Base-by-base conservation (phyloP, 2,329 filamentous ascomycete genomes). In the Xylaria sp. region DNA sequence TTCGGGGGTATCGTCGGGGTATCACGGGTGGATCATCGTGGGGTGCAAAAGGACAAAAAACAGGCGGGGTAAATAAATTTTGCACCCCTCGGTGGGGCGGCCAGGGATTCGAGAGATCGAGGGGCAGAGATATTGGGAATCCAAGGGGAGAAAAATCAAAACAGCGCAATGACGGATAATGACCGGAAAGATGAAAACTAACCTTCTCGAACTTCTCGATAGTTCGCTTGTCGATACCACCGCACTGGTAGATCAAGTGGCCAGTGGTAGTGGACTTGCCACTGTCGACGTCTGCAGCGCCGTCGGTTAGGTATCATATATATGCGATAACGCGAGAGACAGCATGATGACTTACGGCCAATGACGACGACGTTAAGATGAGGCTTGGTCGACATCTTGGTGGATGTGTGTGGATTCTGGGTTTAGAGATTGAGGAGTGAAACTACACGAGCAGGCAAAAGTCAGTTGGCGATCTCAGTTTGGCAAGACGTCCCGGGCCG, bases 191-290 rank as follows among this genome's bases (percentile, higher is more conserved):
- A 36, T 8, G 73, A 63, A 62, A 69, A 83, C 90, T 83, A 86
- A 97, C 94, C 93, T 99, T 99, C 94, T 99, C 96, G 91, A 99
- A 99, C 93, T 99, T 99, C 92, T 99, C 96, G 84, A 99, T 99
- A 86, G 95, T 98, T 94, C 96, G 95, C 90, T 95, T 94, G 93
- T 99, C 96, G 83, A 98, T 99, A 93, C 96, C 96, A 92, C 96
- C 96, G 90, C 96, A 98, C 92, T 99, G 95, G 94, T 98, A 98
- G 93, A 99, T 98, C 91, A 99, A 91, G 89, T 95, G 91, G 85
- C 91, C 90, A 79, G 85, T 92, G 83, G 84, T 78, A 79, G 76
- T 77, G 76, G 72, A 78, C 69, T 78, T 95, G 89, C 94, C 82
- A 73, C 75, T 75, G 73, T 76, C 76, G 75, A 74, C 73, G 75